Evolutionary conservation across 441 rosid genomes (phyloP).

Genomic region (Rhodomyrtus psidioides): DNA sequence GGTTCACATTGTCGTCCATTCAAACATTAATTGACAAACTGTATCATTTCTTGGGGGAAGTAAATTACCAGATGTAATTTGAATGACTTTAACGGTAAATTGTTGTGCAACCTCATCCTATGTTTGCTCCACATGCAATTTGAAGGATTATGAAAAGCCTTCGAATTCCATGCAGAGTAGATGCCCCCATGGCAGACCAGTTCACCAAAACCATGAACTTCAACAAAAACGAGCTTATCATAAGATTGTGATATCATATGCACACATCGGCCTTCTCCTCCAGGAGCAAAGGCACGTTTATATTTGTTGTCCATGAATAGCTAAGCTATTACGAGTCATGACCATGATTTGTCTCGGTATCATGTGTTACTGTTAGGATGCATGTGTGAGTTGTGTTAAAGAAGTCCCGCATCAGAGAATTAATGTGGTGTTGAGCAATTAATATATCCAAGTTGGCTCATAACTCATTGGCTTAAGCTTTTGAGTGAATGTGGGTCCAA

Average conservation of each 20-base stretch:
- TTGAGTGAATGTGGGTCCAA: no score
- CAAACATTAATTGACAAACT: not conserved
- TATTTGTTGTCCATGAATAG: not conserved
- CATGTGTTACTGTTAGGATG: no score
- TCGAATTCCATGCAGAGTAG: no score
- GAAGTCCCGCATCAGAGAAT: no score
- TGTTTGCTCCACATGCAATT: not conserved
- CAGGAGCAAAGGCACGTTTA: not conserved
- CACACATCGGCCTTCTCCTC: not conserved
- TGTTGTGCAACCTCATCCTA: not conserved
- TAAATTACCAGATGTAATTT: not conserved
- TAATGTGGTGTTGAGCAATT: no score
- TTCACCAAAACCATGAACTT: not conserved
- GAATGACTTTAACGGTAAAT: not conserved
- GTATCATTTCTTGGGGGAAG: not conserved
- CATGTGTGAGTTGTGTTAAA: no score
- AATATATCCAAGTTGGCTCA: no score
- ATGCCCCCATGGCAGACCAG: no score
- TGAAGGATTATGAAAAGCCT: not conserved
- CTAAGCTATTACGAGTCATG: not conserved
- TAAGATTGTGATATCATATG: not conserved
- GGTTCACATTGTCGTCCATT: not conserved
- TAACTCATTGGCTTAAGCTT: no score
- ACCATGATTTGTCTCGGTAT: not conserved
- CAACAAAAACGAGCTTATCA: not conserved